Evolutionary conservation across 345 rosid species (phyloP).

Genomic region (Citrus reticulata): DNA sequence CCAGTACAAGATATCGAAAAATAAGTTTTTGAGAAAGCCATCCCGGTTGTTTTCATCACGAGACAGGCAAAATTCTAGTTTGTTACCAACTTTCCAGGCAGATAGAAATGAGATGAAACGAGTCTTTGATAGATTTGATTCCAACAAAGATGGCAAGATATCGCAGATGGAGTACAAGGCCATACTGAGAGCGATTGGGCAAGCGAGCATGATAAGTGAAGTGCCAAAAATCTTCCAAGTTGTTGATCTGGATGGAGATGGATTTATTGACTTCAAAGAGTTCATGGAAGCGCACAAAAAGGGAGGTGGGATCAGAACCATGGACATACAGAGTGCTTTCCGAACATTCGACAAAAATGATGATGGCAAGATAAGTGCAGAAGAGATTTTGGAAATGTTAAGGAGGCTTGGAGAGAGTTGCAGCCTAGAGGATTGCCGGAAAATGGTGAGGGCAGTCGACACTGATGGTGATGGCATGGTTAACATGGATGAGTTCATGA

Average conservation of each 20-base stretch:
- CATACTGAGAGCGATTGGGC: slow-evolving; percentile 58
- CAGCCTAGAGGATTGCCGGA: slow-evolving; percentile 63
- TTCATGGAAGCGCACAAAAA: slow-evolving; percentile 61
- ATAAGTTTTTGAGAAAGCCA: slow-evolving; percentile 48
- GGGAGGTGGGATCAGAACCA: slow-evolving; percentile 53
- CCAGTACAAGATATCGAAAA: slow-evolving; percentile 68
- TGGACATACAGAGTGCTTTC: slow-evolving; percentile 62
- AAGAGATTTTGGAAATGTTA: slow-evolving; percentile 61
- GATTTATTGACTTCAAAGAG: slow-evolving; percentile 79
- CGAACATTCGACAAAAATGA: slow-evolving; percentile 59
- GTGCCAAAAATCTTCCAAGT: slow-evolving; percentile 60
- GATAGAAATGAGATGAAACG: slow-evolving; percentile 53
- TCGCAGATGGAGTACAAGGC: slow-evolving; percentile 78
- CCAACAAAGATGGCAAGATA: slow-evolving; percentile 79
- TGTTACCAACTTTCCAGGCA: slow-evolving; percentile 41
- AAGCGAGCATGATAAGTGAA: slow-evolving; percentile 37
- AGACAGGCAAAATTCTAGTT: slow-evolving; percentile 53
- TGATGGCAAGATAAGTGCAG: slow-evolving; percentile 83
- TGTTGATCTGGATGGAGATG: slow-evolving; percentile 77
- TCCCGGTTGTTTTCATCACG: slow-evolving; percentile 55
- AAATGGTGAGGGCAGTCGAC: slow-evolving; percentile 81
- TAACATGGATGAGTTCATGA: slow-evolving; percentile 75
- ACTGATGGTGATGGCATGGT: slow-evolving; percentile 69
- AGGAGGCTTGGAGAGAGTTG: slow-evolving; percentile 79
- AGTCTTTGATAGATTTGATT: slow-evolving; percentile 71